phyloP scores from a whole-genome alignment of 2,329 filamentous ascomycete genomes.

The Hymenoscyphus infarciens region DNA sequence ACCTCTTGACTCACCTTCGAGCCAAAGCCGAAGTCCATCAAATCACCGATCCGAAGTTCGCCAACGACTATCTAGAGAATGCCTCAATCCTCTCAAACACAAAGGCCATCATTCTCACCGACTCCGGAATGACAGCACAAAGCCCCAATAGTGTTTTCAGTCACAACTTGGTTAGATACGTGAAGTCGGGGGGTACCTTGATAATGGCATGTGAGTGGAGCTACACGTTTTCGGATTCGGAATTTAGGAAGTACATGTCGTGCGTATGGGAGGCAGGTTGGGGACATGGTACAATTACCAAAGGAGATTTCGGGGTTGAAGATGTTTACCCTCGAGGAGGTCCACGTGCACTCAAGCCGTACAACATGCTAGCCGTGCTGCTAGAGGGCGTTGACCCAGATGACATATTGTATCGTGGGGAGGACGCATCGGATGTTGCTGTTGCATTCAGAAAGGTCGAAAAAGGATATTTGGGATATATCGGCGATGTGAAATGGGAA shows the following conservation, averaged over 20 bases:
- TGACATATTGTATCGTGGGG: too few species aligned
- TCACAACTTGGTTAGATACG: neutral
- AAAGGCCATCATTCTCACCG: neutral
- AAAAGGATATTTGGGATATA: slow-evolving; percentile 4
- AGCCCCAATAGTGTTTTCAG: neutral
- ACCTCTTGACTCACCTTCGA: too few species aligned
- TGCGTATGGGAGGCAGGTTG: neutral
- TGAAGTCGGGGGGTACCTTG: neutral
- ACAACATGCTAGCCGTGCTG: too few species aligned
- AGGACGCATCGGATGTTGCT: neutral
- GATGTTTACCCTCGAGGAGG: neutral
- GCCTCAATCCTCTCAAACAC: neutral
- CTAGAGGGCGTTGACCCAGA: too few species aligned
- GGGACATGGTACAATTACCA: neutral
- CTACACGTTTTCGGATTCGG: neutral
- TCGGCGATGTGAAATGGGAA: slow-evolving; percentile 7
- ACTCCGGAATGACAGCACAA: neutral
- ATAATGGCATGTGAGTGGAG: neutral
- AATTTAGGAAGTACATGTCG: neutral
- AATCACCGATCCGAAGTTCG: too few species aligned
- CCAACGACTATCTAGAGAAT: too few species aligned
- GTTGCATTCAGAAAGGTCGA: neutral
- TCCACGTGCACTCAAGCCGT: too few species aligned
- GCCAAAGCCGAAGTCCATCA: too few species aligned
- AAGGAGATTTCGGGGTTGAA: neutral